These are phyloP conservation scores for Fusarium lyarnte DNA, from an alignment of 2,329 filamentous ascomycete species.

Conservation along the genomic window DNA sequence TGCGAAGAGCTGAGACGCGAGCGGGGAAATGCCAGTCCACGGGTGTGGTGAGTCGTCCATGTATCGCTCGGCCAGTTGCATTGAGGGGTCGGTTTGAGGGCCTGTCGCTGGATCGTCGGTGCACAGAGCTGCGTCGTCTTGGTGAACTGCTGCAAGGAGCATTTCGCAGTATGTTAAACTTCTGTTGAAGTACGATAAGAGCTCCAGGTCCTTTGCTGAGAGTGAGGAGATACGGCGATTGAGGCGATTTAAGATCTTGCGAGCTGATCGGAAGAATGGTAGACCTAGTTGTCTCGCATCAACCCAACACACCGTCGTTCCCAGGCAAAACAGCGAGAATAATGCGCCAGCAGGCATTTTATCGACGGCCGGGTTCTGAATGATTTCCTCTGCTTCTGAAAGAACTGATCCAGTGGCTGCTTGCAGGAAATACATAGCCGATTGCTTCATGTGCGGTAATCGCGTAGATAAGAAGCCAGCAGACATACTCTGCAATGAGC, in stretches of 20 bases:
- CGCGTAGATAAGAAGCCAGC: conserved; percentile 49
- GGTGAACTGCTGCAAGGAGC: conserved; percentile 51
- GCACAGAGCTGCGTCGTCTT: conserved; percentile 31
- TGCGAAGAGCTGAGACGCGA: conserved; percentile 48
- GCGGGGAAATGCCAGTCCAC: conserved; percentile 52
- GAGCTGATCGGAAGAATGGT: conserved; percentile 47
- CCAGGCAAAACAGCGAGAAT: conserved; percentile 52
- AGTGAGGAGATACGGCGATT: conserved; percentile 30
- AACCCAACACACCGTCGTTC: conserved; percentile 54
- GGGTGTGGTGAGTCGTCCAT: conserved; percentile 45
- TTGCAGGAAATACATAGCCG: conserved; percentile 48
- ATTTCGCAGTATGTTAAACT: conserved; percentile 55
- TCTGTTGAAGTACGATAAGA: conserved; percentile 51
- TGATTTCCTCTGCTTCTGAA: conserved; percentile 46
- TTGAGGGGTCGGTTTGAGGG: conserved; percentile 6
- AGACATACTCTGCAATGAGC: conserved; percentile 54
- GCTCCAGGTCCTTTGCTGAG: conserved; percentile 39
- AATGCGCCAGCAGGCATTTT: conserved; percentile 48
- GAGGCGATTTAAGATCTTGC: conserved; percentile 39
- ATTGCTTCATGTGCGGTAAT: conserved; percentile 49
- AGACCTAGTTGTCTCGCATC: conserved; percentile 48
- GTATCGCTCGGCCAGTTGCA: conserved; percentile 21
- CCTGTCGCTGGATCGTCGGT: not conserved
- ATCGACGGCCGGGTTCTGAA: conserved; percentile 25
- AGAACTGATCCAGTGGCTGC: conserved; percentile 48